Percentiles rank a stretch among this genome's conserved stretches.
Evolutionary conservation across 306 rosid species (phyloP).

Genomic region (Crotalaria pallida): DNA sequence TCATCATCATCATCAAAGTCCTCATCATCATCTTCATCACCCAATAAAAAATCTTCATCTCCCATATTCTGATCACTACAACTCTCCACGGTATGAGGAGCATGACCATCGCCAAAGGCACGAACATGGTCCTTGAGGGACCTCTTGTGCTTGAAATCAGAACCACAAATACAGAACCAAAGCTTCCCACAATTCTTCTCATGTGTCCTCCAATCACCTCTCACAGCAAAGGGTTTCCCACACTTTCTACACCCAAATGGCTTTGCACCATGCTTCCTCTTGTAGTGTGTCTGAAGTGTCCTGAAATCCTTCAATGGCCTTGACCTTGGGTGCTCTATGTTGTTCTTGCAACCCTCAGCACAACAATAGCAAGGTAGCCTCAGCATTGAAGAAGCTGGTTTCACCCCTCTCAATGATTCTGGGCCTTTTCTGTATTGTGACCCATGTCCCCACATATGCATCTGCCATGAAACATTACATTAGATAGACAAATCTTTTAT

Average conservation of each 20-base stretch:
- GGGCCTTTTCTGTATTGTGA: constrained; percentile 90
- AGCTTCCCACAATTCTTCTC: constrained; percentile 96
- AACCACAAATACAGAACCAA: constrained; percentile 95
- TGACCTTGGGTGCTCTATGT: constrained; percentile 79
- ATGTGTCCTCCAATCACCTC: constrained; percentile 96
- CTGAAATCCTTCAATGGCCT: constrained; percentile 83
- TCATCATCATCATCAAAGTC: constrained; percentile 24
- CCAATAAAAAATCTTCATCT: constrained; percentile 15
- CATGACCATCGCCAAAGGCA: constrained; percentile 80
- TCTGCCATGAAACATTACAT: constrained; percentile 31
- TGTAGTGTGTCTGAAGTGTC: constrained; percentile 91
- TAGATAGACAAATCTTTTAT: too few species aligned
- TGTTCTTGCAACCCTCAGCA: constrained; percentile 89
- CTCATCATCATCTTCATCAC: constrained; percentile 30
- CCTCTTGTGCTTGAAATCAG: constrained; percentile 92
- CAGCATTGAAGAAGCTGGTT: constrained; percentile 66
- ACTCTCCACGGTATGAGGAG: constrained; percentile 56
- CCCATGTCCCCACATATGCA: constrained; percentile 99
- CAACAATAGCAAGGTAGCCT: constrained; percentile 93
- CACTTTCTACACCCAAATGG: constrained; percentile 86
- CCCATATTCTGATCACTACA: constrained; percentile 29
- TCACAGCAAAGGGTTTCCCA: constrained; percentile 71
- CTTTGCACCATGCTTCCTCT: constrained; percentile 87
- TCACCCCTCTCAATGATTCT: constrained; percentile 75
- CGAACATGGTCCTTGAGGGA: constrained; percentile 86